phyloP scores from a whole-genome alignment of 805 yeast species.

The Monosporozyma aerobia region DNA sequence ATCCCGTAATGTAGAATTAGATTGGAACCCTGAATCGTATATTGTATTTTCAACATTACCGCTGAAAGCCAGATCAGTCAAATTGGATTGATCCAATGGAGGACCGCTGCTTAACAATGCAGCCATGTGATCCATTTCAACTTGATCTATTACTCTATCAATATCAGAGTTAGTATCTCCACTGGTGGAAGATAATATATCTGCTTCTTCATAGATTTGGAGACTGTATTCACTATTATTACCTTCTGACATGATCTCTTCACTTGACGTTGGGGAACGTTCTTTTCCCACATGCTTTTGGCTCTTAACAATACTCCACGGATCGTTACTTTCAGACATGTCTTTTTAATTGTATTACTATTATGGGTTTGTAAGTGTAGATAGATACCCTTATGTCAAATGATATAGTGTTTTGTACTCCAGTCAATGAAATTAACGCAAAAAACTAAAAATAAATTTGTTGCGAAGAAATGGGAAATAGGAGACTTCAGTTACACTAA shows the following conservation, averaged over 20 bases:
- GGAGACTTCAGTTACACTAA: not conserved
- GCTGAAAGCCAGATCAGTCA: not conserved
- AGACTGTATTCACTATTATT: not conserved
- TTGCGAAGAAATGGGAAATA: not conserved
- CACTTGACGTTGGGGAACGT: not conserved
- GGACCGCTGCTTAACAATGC: not conserved
- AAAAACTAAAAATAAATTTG: no score
- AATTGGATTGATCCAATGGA: not conserved
- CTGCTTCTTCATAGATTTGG: slow-evolving; percentile 9
- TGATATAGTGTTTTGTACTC: not conserved
- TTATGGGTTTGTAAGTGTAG: no score
- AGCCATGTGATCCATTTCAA: not conserved
- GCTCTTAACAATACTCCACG: slow-evolving; percentile 1
- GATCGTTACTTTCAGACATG: not conserved
- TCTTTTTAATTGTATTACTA: not conserved
- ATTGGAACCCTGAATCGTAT: not conserved
- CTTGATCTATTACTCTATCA: not conserved
- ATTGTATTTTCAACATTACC: not conserved
- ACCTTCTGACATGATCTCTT: not conserved
- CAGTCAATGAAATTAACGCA: not conserved
- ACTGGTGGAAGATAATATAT: slow-evolving; percentile 17
- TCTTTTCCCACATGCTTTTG: not conserved
- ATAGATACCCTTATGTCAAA: no score
- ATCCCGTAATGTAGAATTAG: not conserved
- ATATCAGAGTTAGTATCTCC: slow-evolving; percentile 7